phyloP scores from a whole-genome alignment of 768 basidiomycete species.

The Leccinum fibrillosum region DNA sequence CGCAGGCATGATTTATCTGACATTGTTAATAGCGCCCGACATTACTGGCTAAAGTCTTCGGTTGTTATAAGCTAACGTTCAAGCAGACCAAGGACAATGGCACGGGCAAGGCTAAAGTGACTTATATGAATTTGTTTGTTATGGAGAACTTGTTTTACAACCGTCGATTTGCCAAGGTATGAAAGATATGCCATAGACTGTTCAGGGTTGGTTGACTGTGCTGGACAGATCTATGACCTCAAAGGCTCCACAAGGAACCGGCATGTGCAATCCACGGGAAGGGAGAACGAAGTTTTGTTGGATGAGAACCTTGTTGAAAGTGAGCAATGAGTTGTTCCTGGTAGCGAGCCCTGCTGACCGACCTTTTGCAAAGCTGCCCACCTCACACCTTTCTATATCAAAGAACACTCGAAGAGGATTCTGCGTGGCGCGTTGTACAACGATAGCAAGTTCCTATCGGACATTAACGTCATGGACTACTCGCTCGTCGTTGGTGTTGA shows the following conservation, averaged over 20 bases:
- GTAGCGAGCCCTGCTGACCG: background rate
- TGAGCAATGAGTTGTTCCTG: slow-evolving; percentile 33
- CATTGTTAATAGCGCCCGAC: slow-evolving; percentile 70
- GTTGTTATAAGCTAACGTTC: slow-evolving; percentile 93
- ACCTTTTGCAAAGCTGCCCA: slow-evolving; percentile 59
- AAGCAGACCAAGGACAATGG: slow-evolving; percentile 71
- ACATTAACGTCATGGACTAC: slow-evolving; percentile 97
- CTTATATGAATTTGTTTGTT: slow-evolving; percentile 92
- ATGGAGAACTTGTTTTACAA: slow-evolving; percentile 99
- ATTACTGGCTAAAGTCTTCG: slow-evolving; percentile 92
- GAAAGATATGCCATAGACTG: background rate
- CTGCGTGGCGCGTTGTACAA: slow-evolving; percentile 88
- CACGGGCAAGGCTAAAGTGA: slow-evolving; percentile 64
- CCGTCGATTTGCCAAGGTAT: slow-evolving; percentile 83
- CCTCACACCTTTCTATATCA: slow-evolving; percentile 85
- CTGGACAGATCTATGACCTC: slow-evolving; percentile 83
- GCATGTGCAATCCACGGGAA: slow-evolving; percentile 85
- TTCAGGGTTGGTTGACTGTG: slow-evolving; percentile 1
- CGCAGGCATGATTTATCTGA: slow-evolving; percentile 4
- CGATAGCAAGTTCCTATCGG: slow-evolving; percentile 92
- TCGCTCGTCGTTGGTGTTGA: slow-evolving; percentile 97
- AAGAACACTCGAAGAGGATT: slow-evolving; percentile 95
- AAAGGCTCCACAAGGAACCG: slow-evolving; percentile 96
- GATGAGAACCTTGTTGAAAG: slow-evolving; percentile 96
- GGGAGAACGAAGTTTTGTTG: slow-evolving; percentile 89